phyloP scores from a whole-genome alignment of 1,284 basidiomycete species.

The Ceratobasidium sp. region DNA sequence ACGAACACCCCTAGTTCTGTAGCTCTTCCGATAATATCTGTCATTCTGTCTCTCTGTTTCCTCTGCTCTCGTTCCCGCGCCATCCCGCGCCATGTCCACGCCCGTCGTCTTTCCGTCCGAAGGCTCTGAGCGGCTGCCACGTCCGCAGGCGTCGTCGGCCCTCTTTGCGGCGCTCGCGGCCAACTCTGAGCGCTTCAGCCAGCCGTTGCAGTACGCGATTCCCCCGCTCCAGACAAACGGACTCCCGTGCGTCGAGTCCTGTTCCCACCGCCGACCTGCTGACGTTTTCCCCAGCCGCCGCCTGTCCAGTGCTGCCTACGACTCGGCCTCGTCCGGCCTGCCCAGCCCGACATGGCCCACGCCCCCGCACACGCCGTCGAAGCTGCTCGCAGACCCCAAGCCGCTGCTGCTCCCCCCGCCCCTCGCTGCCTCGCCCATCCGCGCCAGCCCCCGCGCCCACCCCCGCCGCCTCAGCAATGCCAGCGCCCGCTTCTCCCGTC shows the following conservation, averaged over 20 bases:
- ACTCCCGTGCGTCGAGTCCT: neutral
- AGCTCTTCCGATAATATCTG: conserved; percentile 15
- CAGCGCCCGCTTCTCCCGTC: conserved; percentile 29
- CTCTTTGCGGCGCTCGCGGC: neutral
- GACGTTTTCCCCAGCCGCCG: conserved; percentile 21
- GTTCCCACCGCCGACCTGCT: neutral
- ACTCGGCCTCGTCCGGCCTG: conserved; percentile 17
- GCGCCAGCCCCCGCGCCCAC: neutral
- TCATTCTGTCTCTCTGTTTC: neutral
- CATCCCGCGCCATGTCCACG: neutral
- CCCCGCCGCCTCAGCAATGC: conserved; percentile 37
- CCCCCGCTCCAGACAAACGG: conserved; percentile 27
- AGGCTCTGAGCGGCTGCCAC: neutral
- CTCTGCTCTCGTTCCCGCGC: neutral
- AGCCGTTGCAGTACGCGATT: conserved; percentile 32
- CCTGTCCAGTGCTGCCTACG: conserved; percentile 8
- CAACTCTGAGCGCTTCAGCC: conserved; percentile 26
- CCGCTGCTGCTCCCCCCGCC: conserved; percentile 31
- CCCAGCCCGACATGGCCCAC: conserved; percentile 35
- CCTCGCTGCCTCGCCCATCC: conserved; percentile 28
- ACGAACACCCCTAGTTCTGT: neutral
- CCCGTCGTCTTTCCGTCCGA: conserved; percentile 17
- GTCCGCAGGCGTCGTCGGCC: neutral
- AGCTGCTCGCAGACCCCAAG: conserved; percentile 10
- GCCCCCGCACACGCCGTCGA: conserved; percentile 31